Base-by-base conservation (phyloP, 73 alveolate genomes). In the Tetrahymena borealis region DNA sequence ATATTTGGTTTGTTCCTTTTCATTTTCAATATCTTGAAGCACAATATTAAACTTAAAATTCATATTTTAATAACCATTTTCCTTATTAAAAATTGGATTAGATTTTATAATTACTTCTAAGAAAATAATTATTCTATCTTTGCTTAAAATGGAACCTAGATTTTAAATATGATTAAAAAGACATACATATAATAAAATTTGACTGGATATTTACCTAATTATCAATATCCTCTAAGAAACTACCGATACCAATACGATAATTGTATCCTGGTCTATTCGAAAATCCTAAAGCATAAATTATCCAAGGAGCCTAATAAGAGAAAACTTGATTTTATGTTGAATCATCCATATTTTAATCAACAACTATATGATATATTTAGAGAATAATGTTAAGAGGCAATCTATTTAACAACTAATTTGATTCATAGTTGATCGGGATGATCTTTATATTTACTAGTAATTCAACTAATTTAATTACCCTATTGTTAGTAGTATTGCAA, bases 251-350 rank as follows among this genome's bases (percentile, higher is more conserved):
- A 39, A 92, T 79, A 32, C 95, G 43, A 18, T 79, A 93, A 60
- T 93, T 32, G 32, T 78, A 85, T 16, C 91, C 39, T 20, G 93
- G 93, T 85, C 91, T 93, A 38, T 91, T 79, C 39, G 91, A 43
- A 90, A 93, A 93, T 32, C 93, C 95, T 92, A 93, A 39, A 7
- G 93, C 90, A 79, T 93, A 93, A 38, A 93, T 93, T 31, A 43
- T 85, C 95, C 95, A 93, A 12, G 95, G 93, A 31, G 93, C 95
- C 40, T 93, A 40, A 77, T 38, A 93, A 15, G 93, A 79, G 11
- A 79, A 79, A 36, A 79, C 91, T 38, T 79, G 33, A 33, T 79
- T 79, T 79, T 79, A 60, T 2, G 85, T 35, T 60, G 37, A 32
- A 15, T 60, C 85, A n/a, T 60, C 85, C 38, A 60, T 60, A 60